phyloP scores from a whole-genome alignment of 306 rosid species.

The Begonia fuchsioides region DNA sequence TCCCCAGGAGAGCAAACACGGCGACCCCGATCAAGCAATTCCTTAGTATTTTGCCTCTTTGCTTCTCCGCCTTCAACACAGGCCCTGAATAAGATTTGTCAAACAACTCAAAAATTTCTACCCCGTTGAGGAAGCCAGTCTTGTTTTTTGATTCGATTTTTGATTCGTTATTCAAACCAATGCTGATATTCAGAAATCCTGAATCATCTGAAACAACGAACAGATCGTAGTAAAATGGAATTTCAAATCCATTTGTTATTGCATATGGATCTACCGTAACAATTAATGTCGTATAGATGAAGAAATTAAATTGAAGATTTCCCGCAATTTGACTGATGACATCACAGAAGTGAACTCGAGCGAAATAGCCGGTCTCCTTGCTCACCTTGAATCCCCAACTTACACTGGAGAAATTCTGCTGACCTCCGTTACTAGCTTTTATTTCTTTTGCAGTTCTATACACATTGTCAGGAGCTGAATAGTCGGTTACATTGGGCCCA shows the following conservation, averaged over 20 bases:
- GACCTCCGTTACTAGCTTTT: neutral
- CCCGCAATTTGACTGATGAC: neutral
- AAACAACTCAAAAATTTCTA: slow-evolving; percentile 9
- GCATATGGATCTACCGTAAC: neutral
- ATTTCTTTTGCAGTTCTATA: slow-evolving; percentile 1
- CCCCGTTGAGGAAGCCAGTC: slow-evolving; percentile 1
- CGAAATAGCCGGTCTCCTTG: slow-evolving; percentile 5
- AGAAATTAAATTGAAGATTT: neutral
- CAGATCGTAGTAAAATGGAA: slow-evolving; percentile 1
- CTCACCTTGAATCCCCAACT: slow-evolving; percentile 8
- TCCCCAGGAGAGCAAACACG: neutral
- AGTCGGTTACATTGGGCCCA: neutral
- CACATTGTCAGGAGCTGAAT: neutral
- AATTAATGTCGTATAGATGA: neutral
- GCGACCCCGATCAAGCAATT: neutral
- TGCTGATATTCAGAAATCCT: neutral
- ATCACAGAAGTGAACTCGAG: slow-evolving; percentile 3
- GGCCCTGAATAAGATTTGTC: neutral
- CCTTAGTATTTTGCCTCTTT: neutral
- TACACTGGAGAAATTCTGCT: neutral
- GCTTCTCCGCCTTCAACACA: neutral
- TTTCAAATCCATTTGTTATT: neutral
- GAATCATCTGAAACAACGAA: neutral
- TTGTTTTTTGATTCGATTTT: no score
- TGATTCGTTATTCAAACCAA: neutral